These are phyloP conservation scores for Aquanectria penicillioides DNA, from an alignment of 2,329 filamentous ascomycete species.

Conservation along the genomic window DNA sequence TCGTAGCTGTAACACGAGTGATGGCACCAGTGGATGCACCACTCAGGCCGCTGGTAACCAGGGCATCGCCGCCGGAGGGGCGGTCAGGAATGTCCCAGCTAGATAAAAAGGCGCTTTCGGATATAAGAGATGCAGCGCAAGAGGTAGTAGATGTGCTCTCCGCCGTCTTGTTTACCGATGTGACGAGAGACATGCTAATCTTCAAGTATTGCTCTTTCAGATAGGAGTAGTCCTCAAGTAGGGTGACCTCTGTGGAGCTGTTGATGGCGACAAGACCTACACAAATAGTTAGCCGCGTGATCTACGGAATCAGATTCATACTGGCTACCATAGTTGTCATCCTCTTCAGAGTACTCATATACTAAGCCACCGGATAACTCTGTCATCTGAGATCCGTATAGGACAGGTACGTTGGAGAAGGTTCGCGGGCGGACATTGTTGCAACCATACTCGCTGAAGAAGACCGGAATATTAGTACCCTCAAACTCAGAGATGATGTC, in stretches of 20 bases:
- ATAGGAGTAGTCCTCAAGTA: background rate
- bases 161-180: background rate
- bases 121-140: background rate
- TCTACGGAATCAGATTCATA: no score
- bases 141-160: background rate
- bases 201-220: background rate
- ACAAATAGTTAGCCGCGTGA: no score
- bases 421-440: background rate
- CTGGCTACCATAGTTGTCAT: background rate
- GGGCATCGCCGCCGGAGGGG: background rate
- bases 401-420: background rate
- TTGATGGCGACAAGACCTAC: background rate
- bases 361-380: background rate
- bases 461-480: background rate
- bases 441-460: constrained; percentile 8
- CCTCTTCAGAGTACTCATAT: background rate
- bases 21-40: background rate
- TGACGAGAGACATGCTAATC: background rate
- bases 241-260: background rate
- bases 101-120: background rate
- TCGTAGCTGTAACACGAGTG: background rate
- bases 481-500: background rate
- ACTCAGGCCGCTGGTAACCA: background rate
- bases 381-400: background rate
- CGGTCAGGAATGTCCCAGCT: background rate